A percentile compares a stretch with the other conserved stretches of the same genome.
Conservation (phyloP, 2,329 filamentous ascomycete species). For the Diaporthe aspalathi region DNA sequence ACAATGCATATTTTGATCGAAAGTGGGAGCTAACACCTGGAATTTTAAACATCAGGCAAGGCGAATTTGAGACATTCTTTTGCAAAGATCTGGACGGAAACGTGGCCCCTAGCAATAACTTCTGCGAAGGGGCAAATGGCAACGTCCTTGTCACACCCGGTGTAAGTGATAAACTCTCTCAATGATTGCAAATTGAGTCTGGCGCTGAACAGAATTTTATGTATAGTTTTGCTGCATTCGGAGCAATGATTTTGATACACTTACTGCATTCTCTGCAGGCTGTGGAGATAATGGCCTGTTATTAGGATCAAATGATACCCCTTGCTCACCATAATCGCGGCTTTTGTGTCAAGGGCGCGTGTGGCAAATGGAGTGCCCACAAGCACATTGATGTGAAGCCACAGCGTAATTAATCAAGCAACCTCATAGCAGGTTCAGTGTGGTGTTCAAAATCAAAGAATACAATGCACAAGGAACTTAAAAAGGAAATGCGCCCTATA, state of each 20-base stretch:
- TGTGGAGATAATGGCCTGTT: neutral
- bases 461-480: too few species aligned
- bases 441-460: neutral
- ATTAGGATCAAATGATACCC: neutral
- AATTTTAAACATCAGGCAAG: neutral
- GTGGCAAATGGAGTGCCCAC: neutral
- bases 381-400: neutral
- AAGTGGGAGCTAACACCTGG: neutral
- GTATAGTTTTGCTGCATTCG: constrained; percentile 2
- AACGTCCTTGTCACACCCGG: constrained; percentile 3
- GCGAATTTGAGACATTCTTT: neutral
- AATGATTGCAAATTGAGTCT: neutral
- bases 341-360: neutral
- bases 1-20: too few species aligned
- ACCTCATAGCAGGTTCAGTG: neutral
- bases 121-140: constrained; percentile 6
- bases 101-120: constrained; percentile 11
- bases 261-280: constrained; percentile 8
- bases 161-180: neutral
- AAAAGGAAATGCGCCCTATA: too few species aligned
- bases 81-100: constrained; percentile 5
- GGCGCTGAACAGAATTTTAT: neutral
- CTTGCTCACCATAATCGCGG: neutral
- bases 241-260: constrained; percentile 6
- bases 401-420: neutral